Base-by-base conservation (phyloP, 768 basidiomycete species). In the Leucosporidium creatinivorum region DNA sequence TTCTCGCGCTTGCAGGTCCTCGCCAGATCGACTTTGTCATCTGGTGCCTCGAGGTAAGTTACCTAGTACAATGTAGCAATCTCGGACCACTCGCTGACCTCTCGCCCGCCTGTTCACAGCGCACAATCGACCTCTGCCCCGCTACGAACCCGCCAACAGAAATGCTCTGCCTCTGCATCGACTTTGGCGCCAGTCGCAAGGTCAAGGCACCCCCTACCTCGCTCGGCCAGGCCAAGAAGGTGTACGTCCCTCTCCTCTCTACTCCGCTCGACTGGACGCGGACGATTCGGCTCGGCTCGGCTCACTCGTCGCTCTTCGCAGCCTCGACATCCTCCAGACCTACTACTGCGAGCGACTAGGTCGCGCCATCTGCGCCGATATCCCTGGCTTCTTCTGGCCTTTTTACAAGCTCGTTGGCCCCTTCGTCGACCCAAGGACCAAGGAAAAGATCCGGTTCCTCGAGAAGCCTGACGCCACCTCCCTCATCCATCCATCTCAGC, bases 401-500 rank as follows among this genome's bases (percentile, higher is more conserved):
- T 75, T 76, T 56, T 76, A 76, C 68, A 47, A 70, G 66, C 73
- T 76, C 30, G 66, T 76, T 33, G 55, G 57, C 12, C 72, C 73
- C 9, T 87, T 92, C 75, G 84, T 93, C 61, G 91, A 93, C 78
- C 89, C 91, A 3, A 77, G 90, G 66, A 91, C 90, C 1, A 75
- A 75, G 59, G 67, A 68, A 26, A 67, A 76, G 76, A 74, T 76
- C 62, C 73, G 74, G 31, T 76, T 76, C 73, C 68, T 73, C 60
- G 65, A 68, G 58, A 57, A 17, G 33, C 49, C 67, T 39, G 72
- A 75, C 65, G 73, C 68, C n/a, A 73, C 70, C 6, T 52, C 68
- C 18, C 78, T 92, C 49, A 88, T 93, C 77, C 80, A 83, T 0
- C 78, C 84, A 1, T 85, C 88, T 51, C 85, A 86, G 79, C 82